Conservation (phyloP, 116 monocot species). For the Phalaenopsis hybrid region DNA sequence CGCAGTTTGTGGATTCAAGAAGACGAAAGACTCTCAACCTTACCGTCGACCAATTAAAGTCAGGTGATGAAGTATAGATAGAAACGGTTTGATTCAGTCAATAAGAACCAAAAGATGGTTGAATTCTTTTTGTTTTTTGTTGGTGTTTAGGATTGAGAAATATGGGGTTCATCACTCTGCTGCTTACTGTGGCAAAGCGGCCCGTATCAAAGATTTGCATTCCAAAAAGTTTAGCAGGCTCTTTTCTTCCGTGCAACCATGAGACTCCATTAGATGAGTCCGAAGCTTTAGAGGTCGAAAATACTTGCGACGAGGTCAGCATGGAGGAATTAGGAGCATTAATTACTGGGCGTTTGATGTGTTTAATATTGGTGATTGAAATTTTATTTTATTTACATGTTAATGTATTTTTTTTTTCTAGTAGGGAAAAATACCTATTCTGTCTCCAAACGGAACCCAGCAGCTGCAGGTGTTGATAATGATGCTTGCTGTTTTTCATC, state of each 20-base stretch:
- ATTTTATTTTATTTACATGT: background rate
- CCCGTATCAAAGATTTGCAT: constrained; percentile 38
- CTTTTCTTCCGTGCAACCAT: constrained; percentile 26
- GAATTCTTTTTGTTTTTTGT: no score
- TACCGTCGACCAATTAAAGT: constrained; percentile 20
- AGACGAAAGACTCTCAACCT: constrained; percentile 30
- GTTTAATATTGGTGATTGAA: background rate
- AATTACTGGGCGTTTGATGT: background rate
- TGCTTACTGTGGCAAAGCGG: constrained; percentile 26
- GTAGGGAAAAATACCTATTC: constrained; percentile 4
- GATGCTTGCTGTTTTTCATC: background rate
- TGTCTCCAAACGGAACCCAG: constrained; percentile 1
- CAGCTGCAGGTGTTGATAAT: constrained; percentile 5
- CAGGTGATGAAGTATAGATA: constrained; percentile 9
- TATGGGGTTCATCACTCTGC: constrained; percentile 28
- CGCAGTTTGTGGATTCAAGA: constrained; percentile 17
- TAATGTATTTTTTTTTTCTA: background rate
- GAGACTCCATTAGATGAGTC: background rate
- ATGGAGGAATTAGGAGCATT: background rate
- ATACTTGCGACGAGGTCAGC: background rate
- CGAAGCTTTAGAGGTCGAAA: background rate
- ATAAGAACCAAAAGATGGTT: background rate
- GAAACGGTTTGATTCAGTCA: background rate
- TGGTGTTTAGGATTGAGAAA: constrained; percentile 19
- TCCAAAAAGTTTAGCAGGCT: constrained; percentile 2